Conservation (phyloP, 805 yeast species). For the Yamadazyma ubonensis region DNA sequence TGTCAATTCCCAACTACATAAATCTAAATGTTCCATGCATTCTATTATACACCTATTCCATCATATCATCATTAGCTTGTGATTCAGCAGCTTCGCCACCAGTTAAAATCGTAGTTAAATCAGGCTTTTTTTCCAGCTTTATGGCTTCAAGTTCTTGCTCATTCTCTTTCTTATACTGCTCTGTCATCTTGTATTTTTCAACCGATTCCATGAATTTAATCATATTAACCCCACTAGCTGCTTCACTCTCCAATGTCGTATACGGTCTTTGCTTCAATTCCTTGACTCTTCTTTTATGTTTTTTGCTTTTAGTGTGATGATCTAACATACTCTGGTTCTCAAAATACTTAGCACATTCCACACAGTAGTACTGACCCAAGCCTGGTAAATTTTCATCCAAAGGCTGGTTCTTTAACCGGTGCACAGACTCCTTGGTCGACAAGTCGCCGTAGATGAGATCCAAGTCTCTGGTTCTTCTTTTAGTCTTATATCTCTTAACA, state of each 20-base stretch:
- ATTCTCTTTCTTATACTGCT: conserved; percentile 35
- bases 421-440: conserved; percentile 59
- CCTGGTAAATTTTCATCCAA: conserved; percentile 91
- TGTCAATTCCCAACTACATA: too few species aligned
- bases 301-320: conserved; percentile 70
- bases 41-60: conserved; percentile 14
- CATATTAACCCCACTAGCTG: conserved; percentile 81
- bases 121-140: conserved; percentile 36
- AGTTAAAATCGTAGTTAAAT: conserved; percentile 32
- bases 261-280: conserved; percentile 77
- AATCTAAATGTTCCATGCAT: too few species aligned
- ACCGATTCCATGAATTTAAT: conserved; percentile 63
- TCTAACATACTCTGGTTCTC: conserved; percentile 73
- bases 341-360: conserved; percentile 90
- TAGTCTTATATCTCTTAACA: conserved; percentile 84
- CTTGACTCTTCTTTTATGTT: conserved; percentile 84
- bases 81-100: conserved; percentile 20
- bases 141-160: conserved; percentile 44
- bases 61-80: conserved; percentile 18
- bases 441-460: conserved; percentile 82
- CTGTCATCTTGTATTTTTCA: conserved; percentile 53
- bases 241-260: conserved; percentile 84
- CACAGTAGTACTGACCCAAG: conserved; percentile 89
- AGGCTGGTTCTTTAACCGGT: conserved; percentile 72
- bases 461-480: conserved; percentile 79